phyloP scores from a whole-genome alignment of 1,284 basidiomycete genomes.

The Agroathelia rolfsii region DNA sequence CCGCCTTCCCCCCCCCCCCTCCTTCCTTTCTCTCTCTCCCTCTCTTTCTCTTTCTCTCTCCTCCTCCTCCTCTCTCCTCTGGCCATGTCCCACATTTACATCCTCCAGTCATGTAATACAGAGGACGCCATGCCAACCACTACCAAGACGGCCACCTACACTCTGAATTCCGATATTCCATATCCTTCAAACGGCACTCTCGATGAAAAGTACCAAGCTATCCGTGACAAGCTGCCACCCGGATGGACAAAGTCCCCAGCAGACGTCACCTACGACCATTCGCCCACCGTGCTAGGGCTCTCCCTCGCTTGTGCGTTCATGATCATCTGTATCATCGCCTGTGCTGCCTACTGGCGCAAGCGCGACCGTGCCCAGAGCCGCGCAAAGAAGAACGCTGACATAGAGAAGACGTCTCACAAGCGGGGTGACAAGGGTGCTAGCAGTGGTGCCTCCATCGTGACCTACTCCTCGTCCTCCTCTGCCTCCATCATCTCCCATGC shows the following conservation, averaged over 20 bases:
- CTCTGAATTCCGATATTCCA: not conserved
- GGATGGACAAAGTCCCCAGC: conserved; percentile 36
- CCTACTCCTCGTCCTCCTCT: not conserved
- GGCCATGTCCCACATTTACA: no score
- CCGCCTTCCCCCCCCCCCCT: not conserved
- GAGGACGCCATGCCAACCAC: not conserved
- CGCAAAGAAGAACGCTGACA: conserved; percentile 20
- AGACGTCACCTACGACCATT: conserved; percentile 19
- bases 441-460: no score
- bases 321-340: conserved; percentile 46
- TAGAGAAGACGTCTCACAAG: conserved; percentile 15
- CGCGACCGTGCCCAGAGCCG: conserved; percentile 27
- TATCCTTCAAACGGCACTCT: not conserved
- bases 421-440: conserved; percentile 14
- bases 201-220: conserved; percentile 5
- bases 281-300: conserved; percentile 45
- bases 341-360: conserved; percentile 51
- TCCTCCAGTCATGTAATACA: no score
- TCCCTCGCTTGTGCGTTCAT: conserved; percentile 49
- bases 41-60: no score
- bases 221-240: conserved; percentile 37
- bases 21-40: no score
- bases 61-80: no score
- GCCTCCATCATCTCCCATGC: conserved; percentile 7
- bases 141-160: conserved; percentile 11